These are phyloP conservation scores for Bruguiera parviflora DNA, from an alignment of 345 rosid genomes.

Conservation along the genomic window DNA sequence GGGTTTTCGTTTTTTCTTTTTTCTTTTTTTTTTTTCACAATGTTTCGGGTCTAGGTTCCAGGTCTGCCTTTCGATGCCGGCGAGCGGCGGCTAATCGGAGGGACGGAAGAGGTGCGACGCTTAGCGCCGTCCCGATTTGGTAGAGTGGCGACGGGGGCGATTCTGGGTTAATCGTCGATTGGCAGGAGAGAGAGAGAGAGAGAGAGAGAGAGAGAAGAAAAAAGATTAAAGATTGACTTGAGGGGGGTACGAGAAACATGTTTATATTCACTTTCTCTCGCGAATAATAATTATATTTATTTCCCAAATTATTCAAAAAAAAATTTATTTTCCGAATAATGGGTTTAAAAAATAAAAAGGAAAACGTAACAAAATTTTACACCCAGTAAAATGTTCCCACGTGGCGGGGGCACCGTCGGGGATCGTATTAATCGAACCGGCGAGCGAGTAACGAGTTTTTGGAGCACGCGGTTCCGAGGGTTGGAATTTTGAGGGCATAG, in stretches of 20 bases:
- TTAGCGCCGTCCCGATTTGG: constrained; percentile 27
- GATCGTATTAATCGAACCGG: constrained; percentile 18
- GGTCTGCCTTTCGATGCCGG: constrained; percentile 14
- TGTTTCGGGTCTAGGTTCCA: constrained; percentile 15
- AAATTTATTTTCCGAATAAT: not conserved
- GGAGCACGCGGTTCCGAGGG: constrained; percentile 3
- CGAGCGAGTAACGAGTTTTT: not conserved
- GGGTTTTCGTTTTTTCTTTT: too few relatives aligned
- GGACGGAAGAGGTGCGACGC: constrained; percentile 19
- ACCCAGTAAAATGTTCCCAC: constrained; percentile 3
- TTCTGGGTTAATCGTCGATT: constrained; percentile 62
- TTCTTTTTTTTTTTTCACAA: not conserved
- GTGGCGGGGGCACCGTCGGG: not conserved
- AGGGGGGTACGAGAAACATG: not conserved
- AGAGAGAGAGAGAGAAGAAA: constrained; percentile 9
- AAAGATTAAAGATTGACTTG: not conserved
- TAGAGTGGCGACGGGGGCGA: constrained; percentile 35
- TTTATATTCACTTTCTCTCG: not conserved
- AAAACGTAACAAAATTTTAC: not conserved
- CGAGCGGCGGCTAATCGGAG: constrained; percentile 15
- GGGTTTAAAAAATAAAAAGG: not conserved
- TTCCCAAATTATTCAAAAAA: constrained; percentile 1
- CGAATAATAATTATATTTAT: not conserved
- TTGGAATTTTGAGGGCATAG: not conserved
- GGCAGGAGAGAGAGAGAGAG: constrained; percentile 14